Percentiles rank a stretch among this genome's conserved stretches.
These are phyloP conservation scores for Besnoitia besnoiti DNA, from an alignment of 169 alveolate species.

Conservation along the genomic window DNA sequence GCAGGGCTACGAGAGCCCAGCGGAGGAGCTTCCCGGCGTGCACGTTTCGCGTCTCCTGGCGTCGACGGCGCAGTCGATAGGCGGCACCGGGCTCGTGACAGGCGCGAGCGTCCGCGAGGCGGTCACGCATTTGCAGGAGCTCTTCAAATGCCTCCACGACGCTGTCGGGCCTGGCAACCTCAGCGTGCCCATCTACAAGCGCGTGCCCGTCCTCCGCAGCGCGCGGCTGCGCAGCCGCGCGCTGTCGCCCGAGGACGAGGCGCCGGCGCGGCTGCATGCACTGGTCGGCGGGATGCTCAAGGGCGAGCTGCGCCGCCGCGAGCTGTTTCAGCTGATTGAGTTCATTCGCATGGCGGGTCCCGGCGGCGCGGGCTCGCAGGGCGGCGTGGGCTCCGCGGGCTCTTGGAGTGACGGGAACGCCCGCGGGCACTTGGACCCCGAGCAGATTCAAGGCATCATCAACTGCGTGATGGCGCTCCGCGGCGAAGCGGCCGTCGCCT, in stretches of 20 bases:
- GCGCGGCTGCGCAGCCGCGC: neutral
- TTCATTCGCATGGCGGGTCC: slow-evolving; percentile 1
- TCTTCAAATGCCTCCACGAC: slow-evolving; percentile 17
- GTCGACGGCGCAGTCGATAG: too few species aligned
- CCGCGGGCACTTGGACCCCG: neutral
- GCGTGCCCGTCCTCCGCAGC: slow-evolving; percentile 22
- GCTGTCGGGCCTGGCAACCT: slow-evolving; percentile 7
- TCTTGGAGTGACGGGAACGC: neutral
- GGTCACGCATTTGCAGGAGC: neutral
- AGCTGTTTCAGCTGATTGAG: slow-evolving; percentile 6
- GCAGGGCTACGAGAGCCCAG: neutral
- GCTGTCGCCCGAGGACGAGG: neutral
- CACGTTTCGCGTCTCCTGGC: neutral
- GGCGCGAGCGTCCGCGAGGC: slow-evolving; percentile 1
- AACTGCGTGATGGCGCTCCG: slow-evolving; percentile 3
- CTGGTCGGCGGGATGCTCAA: neutral
- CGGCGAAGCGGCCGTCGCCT: neutral
- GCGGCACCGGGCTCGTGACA: neutral
- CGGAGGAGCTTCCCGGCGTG: neutral
- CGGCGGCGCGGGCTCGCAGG: neutral
- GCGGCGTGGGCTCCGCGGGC: neutral
- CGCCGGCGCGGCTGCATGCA: slow-evolving; percentile 32
- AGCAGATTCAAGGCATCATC: neutral
- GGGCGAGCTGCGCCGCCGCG: neutral
- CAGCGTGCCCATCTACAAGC: neutral